Percentiles rank a stretch among this genome's conserved stretches.
phyloP scores from a whole-genome alignment of 495 filamentous ascomycete genomes.

The Pseudevernia furfuracea region DNA sequence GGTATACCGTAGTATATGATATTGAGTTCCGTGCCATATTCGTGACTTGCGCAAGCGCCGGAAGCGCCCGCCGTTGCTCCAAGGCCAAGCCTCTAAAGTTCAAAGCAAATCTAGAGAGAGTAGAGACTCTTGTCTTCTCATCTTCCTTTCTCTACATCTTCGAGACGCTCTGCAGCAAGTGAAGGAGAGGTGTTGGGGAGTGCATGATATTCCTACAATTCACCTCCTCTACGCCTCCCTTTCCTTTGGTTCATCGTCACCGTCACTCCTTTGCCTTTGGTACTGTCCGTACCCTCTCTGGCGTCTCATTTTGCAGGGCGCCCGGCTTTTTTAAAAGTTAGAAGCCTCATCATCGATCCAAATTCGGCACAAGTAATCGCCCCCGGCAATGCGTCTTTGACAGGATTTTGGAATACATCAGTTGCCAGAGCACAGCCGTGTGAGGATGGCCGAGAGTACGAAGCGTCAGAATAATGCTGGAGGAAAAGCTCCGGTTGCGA shows the following conservation, averaged over 20 bases:
- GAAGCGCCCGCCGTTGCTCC: slow-evolving; percentile 5
- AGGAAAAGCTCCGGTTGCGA: slow-evolving; percentile 33
- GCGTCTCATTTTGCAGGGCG: not conserved
- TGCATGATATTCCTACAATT: not conserved
- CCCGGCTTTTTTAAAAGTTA: not conserved
- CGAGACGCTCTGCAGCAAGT: slow-evolving; percentile 7
- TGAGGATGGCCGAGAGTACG: slow-evolving; percentile 33
- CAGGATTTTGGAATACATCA: not conserved
- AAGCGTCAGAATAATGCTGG: slow-evolving; percentile 40
- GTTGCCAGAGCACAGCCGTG: slow-evolving; percentile 23
- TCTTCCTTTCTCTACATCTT: not conserved
- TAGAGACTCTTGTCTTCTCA: not conserved
- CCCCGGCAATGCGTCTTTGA: slow-evolving; percentile 17
- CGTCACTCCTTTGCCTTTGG: slow-evolving; percentile 23
- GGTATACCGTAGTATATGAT: no score
- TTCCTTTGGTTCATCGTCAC: slow-evolving; percentile 23
- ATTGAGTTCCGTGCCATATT: not conserved
- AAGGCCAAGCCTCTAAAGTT: no score
- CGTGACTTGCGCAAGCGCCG: slow-evolving; percentile 10
- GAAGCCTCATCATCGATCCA: not conserved
- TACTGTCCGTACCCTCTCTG: not conserved
- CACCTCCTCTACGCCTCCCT: not conserved
- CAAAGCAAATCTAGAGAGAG: not conserved
- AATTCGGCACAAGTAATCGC: not conserved
- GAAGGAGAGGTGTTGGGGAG: slow-evolving; percentile 19